Evolutionary conservation across 2,329 filamentous ascomycete genomes (phyloP).

Genomic region (Beauveria sp.): DNA sequence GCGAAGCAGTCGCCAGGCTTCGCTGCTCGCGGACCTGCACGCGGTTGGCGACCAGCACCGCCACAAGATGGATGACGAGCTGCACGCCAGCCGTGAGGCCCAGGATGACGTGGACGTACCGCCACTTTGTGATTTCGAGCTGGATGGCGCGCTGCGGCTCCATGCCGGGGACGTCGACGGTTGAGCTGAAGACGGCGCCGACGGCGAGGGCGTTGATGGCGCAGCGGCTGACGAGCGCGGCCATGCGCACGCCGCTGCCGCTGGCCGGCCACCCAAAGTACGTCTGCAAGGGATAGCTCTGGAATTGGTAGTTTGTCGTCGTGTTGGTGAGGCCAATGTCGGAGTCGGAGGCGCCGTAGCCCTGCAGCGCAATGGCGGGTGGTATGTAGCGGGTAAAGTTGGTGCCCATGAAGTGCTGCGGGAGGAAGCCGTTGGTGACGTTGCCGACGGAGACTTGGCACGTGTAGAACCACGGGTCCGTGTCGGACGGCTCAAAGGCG

Average conservation of each 20-base stretch:
- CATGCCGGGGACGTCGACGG: conserved; percentile 20
- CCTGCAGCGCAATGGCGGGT: conserved; percentile 32
- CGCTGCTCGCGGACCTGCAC: conserved; percentile 22
- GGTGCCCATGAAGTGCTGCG: conserved; percentile 27
- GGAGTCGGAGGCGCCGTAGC: conserved; percentile 22
- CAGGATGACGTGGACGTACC: conserved; percentile 24
- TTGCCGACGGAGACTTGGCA: conserved; percentile 30
- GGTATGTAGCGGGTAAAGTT: conserved; percentile 27
- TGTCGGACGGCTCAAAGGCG: conserved; percentile 30
- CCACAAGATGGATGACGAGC: conserved; percentile 19
- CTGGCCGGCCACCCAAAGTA: conserved; percentile 25
- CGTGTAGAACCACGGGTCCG: conserved; percentile 31
- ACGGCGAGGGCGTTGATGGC: conserved; percentile 28
- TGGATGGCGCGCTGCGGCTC: conserved; percentile 20
- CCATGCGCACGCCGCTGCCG: conserved; percentile 28
- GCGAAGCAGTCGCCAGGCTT: conserved; percentile 15
- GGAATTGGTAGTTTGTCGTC: conserved; percentile 22
- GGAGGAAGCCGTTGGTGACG: conserved; percentile 27
- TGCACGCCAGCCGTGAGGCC: conserved; percentile 24
- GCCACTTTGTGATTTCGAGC: conserved; percentile 26
- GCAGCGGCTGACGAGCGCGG: conserved; percentile 27
- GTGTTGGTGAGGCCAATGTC: conserved; percentile 16
- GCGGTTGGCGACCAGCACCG: conserved; percentile 18
- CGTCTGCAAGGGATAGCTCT: conserved; percentile 35
- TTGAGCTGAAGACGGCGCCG: conserved; percentile 23